These are phyloP conservation scores for Cryptosporidium viatorum DNA, from an alignment of 169 alveolate species.

Conservation along the genomic window DNA sequence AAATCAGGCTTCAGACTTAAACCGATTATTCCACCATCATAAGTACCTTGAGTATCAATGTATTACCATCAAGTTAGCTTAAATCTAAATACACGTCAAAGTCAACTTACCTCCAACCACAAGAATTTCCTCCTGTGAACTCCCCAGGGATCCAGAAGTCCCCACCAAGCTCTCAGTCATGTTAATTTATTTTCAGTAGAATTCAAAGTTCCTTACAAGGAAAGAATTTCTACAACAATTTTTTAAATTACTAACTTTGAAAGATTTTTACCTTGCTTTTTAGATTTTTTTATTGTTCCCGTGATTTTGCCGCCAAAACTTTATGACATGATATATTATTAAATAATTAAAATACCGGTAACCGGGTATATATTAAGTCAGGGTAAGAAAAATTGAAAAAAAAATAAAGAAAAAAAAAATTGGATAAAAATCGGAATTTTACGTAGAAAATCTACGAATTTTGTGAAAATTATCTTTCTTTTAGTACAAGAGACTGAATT, in stretches of 20 bases:
- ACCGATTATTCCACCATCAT: slow-evolving; percentile 59
- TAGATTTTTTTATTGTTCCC: neutral
- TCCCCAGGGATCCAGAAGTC: neutral
- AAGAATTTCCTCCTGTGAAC: slow-evolving; percentile 1
- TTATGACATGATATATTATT: neutral
- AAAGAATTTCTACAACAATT: neutral
- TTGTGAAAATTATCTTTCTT: neutral
- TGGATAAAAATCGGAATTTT: neutral
- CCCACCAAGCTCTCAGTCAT: neutral
- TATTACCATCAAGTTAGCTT: neutral
- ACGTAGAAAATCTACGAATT: neutral
- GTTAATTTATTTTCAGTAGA: neutral
- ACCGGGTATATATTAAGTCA: slow-evolving; percentile 14
- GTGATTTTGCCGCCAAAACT: slow-evolving; percentile 12
- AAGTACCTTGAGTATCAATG: slow-evolving; percentile 27
- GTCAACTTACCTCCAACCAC: slow-evolving; percentile 55
- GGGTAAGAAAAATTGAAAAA: neutral
- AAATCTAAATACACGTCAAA: neutral
- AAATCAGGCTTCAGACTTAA: slow-evolving; percentile 2
- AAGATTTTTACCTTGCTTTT: neutral
- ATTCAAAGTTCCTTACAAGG: neutral
- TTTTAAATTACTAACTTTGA: neutral
- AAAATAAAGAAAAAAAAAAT: neutral
- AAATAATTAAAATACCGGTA: slow-evolving; percentile 16
- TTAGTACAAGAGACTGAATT: neutral